Evolutionary conservation across 345 rosid genomes (phyloP).

Genomic region (Euphorbia lathyris): DNA sequence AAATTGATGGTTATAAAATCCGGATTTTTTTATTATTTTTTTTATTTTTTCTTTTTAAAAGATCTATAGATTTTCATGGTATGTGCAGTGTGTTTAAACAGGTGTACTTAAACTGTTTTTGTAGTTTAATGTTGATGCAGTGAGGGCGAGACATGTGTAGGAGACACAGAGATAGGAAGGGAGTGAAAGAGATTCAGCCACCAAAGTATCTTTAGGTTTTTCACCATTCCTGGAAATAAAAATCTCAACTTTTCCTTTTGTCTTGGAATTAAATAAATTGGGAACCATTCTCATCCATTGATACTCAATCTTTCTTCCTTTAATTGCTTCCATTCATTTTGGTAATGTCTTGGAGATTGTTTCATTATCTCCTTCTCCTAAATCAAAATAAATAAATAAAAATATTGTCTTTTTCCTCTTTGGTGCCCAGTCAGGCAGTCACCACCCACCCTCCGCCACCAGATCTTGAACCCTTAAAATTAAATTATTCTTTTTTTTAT

Average conservation of each 20-base stretch:
- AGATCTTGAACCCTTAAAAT: constrained; percentile 20
- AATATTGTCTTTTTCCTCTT: constrained; percentile 35
- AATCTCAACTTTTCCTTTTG: constrained; percentile 3
- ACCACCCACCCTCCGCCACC: constrained; percentile 36
- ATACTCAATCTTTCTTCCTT: constrained; percentile 56
- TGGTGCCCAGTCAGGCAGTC: constrained; percentile 31
- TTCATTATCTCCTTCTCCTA: not conserved
- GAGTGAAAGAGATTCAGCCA: constrained; percentile 66
- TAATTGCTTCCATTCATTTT: constrained; percentile 55
- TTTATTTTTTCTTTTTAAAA: not conserved
- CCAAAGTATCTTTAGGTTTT: constrained; percentile 29
- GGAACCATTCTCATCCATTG: constrained; percentile 54
- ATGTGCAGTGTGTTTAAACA: too few species aligned
- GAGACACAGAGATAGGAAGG: constrained; percentile 36
- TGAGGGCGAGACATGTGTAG: not conserved
- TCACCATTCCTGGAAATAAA: not conserved
- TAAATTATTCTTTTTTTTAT: not conserved
- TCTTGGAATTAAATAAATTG: constrained; percentile 14
- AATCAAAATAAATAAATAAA: not conserved
- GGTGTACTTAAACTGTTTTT: not conserved
- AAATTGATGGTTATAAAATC: not conserved
- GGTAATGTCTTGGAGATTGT: constrained; percentile 4
- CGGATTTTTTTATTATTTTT: too few species aligned
- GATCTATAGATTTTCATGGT: not conserved
- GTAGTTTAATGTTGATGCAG: not conserved